Evolutionary conservation across 768 basidiomycete species (phyloP).

Genomic region (Boletus pseudopeckii): DNA sequence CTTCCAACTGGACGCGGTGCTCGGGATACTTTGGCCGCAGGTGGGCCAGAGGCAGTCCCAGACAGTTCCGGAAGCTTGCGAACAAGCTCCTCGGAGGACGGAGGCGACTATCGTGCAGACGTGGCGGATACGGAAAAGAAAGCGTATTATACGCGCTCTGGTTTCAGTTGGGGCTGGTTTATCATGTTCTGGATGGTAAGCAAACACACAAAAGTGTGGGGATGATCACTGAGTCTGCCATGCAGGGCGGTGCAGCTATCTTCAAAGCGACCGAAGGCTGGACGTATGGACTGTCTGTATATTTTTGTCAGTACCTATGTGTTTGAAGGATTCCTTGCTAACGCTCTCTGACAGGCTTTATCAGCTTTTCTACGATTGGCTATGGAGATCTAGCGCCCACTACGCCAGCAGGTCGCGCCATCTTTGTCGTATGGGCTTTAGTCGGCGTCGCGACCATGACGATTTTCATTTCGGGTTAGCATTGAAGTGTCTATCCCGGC

Average conservation of each 20-base stretch:
- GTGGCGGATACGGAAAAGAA: constrained; percentile 43
- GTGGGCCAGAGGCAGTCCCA: not conserved
- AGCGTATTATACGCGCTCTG: constrained; percentile 55
- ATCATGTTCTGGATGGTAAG: constrained; percentile 75
- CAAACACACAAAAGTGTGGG: not conserved
- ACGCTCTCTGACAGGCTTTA: constrained; percentile 46
- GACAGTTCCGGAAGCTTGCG: constrained; percentile 11
- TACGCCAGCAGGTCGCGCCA: constrained; percentile 66
- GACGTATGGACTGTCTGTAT: constrained; percentile 59
- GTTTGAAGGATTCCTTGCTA: not conserved
- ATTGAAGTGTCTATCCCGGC: not conserved
- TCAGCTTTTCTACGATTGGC: constrained; percentile 72
- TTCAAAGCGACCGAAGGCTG: constrained; percentile 70
- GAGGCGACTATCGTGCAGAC: constrained; percentile 17
- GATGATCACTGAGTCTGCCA: not conserved
- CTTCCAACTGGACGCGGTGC: not conserved
- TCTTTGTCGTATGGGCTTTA: constrained; percentile 78
- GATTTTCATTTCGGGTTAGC: constrained; percentile 63
- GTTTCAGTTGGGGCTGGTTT: constrained; percentile 58
- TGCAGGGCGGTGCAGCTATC: constrained; percentile 62
- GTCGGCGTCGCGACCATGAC: constrained; percentile 77
- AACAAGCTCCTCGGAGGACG: constrained; percentile 4
- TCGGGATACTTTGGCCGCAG: not conserved
- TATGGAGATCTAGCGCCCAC: constrained; percentile 62
- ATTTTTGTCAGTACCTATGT: constrained; percentile 56